These are phyloP conservation scores for Talaromyces proteolyticus DNA, from an alignment of 495 filamentous ascomycete species.

Conservation along the genomic window DNA sequence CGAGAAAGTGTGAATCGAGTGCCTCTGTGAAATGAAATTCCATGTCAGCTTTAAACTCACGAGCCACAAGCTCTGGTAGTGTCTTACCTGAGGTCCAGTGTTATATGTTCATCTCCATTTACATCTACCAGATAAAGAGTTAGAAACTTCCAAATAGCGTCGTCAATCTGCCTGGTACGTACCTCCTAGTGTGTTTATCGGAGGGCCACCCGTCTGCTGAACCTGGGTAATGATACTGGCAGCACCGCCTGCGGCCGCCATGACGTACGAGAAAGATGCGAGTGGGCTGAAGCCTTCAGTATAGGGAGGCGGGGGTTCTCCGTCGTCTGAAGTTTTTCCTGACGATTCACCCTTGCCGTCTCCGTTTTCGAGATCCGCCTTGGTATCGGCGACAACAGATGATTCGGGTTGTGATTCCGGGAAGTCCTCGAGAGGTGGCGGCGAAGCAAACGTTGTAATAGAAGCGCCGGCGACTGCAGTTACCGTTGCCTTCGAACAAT, in stretches of 20 bases:
- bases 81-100: constrained; percentile 81
- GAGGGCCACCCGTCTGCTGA: constrained; percentile 78
- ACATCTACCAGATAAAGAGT: constrained; percentile 50
- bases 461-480: constrained; percentile 50
- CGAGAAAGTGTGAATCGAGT: constrained; percentile 89
- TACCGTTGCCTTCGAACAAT: constrained; percentile 43
- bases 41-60: neutral
- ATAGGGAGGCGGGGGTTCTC: constrained; percentile 92
- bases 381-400: constrained; percentile 68
- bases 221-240: constrained; percentile 99
- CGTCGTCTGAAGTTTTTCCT: constrained; percentile 69
- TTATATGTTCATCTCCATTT: constrained; percentile 90
- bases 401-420: constrained; percentile 44
- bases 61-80: neutral
- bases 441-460: constrained; percentile 52
- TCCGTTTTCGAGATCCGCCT: constrained; percentile 65
- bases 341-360: constrained; percentile 71
- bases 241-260: constrained; percentile 94
- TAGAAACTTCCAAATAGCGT: neutral
- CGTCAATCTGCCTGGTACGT: constrained; percentile 18
- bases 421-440: constrained; percentile 28
- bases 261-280: constrained; percentile 90
- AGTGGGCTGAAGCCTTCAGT: constrained; percentile 91
- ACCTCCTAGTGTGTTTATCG: constrained; percentile 86
- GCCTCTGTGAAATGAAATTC: constrained; percentile 51